A percentile compares a stretch with the other conserved stretches of the same genome.
phyloP scores from a whole-genome alignment of 805 yeast species.

The Kuraishia borneana region DNA sequence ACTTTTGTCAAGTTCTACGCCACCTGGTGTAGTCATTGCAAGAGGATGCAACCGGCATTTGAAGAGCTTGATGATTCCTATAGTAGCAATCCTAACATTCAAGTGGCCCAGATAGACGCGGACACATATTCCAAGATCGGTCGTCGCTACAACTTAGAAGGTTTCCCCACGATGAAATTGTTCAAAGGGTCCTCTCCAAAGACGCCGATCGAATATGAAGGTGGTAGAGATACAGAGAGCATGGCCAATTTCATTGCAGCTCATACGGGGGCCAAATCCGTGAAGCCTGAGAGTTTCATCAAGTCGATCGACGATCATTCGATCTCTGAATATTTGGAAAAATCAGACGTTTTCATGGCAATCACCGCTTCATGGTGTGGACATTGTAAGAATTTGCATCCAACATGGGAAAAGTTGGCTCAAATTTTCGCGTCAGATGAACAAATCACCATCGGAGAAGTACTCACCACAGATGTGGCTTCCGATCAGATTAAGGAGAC shows the following conservation, averaged over 20 bases:
- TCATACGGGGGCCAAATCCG: constrained; percentile 21
- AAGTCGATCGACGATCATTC: constrained; percentile 16
- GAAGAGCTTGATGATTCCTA: constrained; percentile 33
- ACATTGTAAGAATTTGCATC: constrained; percentile 41
- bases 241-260: constrained; percentile 37
- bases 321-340: constrained; percentile 29
- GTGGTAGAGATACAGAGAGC: constrained; percentile 37
- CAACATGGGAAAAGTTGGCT: constrained; percentile 39
- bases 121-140: constrained; percentile 42
- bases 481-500: constrained; percentile 26
- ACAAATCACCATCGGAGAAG: constrained; percentile 29
- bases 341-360: constrained; percentile 30
- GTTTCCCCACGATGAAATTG: constrained; percentile 56
- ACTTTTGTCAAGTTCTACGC: constrained; percentile 70
- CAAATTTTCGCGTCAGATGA: constrained; percentile 29
- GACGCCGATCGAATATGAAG: constrained; percentile 44
- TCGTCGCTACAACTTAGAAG: constrained; percentile 38
- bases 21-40: constrained; percentile 67
- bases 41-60: constrained; percentile 42
- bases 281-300: constrained; percentile 10
- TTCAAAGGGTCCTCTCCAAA: constrained; percentile 36
- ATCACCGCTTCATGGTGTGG: constrained; percentile 56
- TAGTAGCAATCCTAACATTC: constrained; percentile 23
- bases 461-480: constrained; percentile 35
- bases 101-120: constrained; percentile 47